Evolutionary conservation across 2,329 filamentous ascomycete genomes (phyloP).

Genomic region (Fusarium irregulare): DNA sequence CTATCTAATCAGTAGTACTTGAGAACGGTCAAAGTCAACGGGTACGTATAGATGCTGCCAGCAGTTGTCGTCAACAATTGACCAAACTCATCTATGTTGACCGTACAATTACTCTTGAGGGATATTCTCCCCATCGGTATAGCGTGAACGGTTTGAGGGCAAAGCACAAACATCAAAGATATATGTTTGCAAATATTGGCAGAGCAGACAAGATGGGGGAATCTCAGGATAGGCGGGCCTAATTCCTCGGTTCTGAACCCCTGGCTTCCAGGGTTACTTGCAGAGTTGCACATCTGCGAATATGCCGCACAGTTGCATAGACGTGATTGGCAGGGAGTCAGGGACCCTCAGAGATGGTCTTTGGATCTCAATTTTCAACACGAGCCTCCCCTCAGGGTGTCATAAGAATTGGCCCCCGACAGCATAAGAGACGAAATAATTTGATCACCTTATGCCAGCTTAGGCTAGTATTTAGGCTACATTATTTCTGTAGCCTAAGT

Average conservation of each 20-base stretch:
- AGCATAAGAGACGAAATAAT: too few relatives aligned
- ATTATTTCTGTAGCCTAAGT: too few relatives aligned
- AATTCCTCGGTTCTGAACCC: conserved; percentile 43
- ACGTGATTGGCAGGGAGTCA: conserved; percentile 40
- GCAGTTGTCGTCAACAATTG: background rate
- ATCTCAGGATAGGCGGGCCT: conserved; percentile 44
- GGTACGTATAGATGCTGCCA: background rate
- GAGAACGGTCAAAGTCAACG: conserved; percentile 13
- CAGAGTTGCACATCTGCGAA: conserved; percentile 36
- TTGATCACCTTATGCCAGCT: too few relatives aligned
- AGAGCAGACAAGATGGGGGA: conserved; percentile 19
- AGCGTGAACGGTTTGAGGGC: background rate
- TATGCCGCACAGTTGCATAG: conserved; percentile 40
- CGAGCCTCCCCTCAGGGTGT: too few relatives aligned
- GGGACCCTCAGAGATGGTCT: conserved; percentile 29
- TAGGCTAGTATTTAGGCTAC: too few relatives aligned
- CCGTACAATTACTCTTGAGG: background rate
- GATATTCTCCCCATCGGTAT: background rate
- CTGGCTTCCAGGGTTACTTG: conserved; percentile 38
- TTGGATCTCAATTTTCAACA: conserved; percentile 34
- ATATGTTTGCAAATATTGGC: conserved; percentile 9
- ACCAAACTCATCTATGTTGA: background rate
- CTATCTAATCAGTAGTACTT: conserved; percentile 17
- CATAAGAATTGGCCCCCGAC: too few relatives aligned
- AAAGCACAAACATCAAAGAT: background rate